Percentiles rank a stretch among this genome's conserved stretches.
Conservation (phyloP, 2,329 filamentous ascomycete species). For the Arthroderma sp. region DNA sequence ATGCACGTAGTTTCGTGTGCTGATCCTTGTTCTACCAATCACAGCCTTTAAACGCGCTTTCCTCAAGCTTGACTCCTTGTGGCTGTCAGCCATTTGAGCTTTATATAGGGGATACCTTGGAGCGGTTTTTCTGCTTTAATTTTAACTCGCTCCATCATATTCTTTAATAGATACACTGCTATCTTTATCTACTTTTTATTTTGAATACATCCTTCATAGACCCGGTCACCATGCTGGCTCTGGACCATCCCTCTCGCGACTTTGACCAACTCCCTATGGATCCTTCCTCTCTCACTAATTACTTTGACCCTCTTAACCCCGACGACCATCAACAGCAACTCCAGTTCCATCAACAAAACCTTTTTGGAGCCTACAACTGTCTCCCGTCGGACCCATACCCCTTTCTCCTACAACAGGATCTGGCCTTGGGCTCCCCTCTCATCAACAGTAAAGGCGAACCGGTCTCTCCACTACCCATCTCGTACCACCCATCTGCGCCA, state of each 20-base stretch:
- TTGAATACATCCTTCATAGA: background rate
- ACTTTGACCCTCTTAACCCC: conserved; percentile 4
- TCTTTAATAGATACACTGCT: no score
- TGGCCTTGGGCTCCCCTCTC: conserved; percentile 3
- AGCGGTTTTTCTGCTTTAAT: no score
- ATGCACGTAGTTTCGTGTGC: no score
- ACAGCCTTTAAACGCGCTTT: no score
- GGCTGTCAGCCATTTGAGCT: no score
- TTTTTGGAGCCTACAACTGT: conserved; percentile 8
- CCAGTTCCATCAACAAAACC: conserved; percentile 6
- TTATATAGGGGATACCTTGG: no score
- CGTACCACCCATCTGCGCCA: background rate
- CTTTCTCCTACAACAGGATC: conserved; percentile 8
- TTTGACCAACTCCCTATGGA: conserved; percentile 11
- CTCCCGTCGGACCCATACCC: conserved; percentile 6
- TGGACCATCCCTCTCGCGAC: conserved; percentile 9
- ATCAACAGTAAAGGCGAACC: conserved; percentile 6
- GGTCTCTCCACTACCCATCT: conserved; percentile 1
- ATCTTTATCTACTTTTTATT: background rate
- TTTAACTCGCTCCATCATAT: no score
- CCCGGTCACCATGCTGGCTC: conserved; percentile 10
- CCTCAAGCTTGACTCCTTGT: no score
- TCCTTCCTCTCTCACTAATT: conserved; percentile 2
- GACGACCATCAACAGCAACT: background rate
- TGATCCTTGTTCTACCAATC: no score